Evolutionary conservation across 768 basidiomycete species (phyloP), one percentile per base, ranked within the genome.

Genomic region (Clathrus columnatus): DNA sequence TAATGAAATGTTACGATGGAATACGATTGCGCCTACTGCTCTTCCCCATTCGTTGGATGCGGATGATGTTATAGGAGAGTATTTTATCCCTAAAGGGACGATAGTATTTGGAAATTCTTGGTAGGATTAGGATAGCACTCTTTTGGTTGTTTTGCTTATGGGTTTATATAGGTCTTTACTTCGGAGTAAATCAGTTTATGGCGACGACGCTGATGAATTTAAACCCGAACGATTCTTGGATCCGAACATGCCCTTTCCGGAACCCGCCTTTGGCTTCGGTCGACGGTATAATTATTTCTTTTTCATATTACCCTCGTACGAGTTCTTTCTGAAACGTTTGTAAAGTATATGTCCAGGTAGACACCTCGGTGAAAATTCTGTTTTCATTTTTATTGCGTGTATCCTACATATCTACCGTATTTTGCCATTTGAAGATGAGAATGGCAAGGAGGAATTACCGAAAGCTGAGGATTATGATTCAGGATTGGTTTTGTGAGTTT

Each of bases 61-160:
- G 46, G 56, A 57, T 18, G 56, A 57, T 48, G 41, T 61, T 11
- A 64, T 64, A 54, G 60, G 63, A 5, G 64, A 65, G 14, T 61
- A 63, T 47, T 57, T 63, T 47, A 65, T 69, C 27, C 69, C 69
- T 4, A 64, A 63, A 21, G 69, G 69, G 26, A 61, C 63, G n/a
- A 54, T 62, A 8, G 56, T 65, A 7, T 48, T 65, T 20, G 62
- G 62, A 16, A 63, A 63, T 20, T 26, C 54, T 20, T 63, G 59
- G 62, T 63, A 29, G 50, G 24, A 26, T 50, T 2, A 63, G n/a
- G 18, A 58, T 47, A 36, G 10, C n/a, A 36, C 2, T 36, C 11
- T 11, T 36, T n/a, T n/a, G 36, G 36, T 2, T 36, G n/a, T 5
- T 36, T 8, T 36, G n/a, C 11, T 3, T n/a, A n/a, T 11, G n/a